Conservation (phyloP, 2,329 filamentous ascomycete species). For the Trichoderma arundinaceum region DNA sequence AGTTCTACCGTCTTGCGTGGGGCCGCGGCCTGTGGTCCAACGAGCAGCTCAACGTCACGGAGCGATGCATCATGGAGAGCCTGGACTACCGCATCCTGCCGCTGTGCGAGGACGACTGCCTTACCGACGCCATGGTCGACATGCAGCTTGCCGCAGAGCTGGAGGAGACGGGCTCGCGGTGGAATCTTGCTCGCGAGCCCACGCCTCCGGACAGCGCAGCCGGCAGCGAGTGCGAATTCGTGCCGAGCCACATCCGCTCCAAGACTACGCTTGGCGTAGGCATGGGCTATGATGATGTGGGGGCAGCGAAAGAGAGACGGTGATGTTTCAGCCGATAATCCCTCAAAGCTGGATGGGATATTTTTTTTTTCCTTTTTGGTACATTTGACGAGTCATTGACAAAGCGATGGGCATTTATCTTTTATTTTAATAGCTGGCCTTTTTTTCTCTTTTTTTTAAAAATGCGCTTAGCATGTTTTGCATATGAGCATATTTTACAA, state of each 20-base stretch:
- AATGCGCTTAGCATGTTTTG: constrained; percentile 34
- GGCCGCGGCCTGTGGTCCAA: constrained; percentile 62
- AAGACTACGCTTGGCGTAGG: constrained; percentile 42
- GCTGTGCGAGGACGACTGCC: constrained; percentile 60
- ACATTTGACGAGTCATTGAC: constrained; percentile 20
- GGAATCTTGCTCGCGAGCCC: constrained; percentile 36
- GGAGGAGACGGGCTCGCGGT: constrained; percentile 26
- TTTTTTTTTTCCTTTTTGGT: not conserved
- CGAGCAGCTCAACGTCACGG: constrained; percentile 67
- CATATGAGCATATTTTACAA: constrained; percentile 25
- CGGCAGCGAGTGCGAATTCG: constrained; percentile 41
- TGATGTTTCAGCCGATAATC: constrained; percentile 11
- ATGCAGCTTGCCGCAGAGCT: constrained; percentile 64
- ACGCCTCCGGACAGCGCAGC: constrained; percentile 42
- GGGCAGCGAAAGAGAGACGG: not conserved
- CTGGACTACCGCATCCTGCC: constrained; percentile 68
- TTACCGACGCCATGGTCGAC: constrained; percentile 65
- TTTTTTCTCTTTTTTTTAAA: constrained; percentile 27
- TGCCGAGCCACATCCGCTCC: constrained; percentile 45
- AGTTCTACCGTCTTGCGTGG: constrained; percentile 61
- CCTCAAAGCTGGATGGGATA: not conserved
- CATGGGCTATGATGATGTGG: constrained; percentile 20
- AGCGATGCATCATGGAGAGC: constrained; percentile 68
- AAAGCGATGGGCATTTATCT: constrained; percentile 18
- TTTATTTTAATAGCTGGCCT: constrained; percentile 10